These are phyloP conservation scores for Fomitiporia mediterranea DNA, from an alignment of 1,284 basidiomycete species.

Conservation along the genomic window DNA sequence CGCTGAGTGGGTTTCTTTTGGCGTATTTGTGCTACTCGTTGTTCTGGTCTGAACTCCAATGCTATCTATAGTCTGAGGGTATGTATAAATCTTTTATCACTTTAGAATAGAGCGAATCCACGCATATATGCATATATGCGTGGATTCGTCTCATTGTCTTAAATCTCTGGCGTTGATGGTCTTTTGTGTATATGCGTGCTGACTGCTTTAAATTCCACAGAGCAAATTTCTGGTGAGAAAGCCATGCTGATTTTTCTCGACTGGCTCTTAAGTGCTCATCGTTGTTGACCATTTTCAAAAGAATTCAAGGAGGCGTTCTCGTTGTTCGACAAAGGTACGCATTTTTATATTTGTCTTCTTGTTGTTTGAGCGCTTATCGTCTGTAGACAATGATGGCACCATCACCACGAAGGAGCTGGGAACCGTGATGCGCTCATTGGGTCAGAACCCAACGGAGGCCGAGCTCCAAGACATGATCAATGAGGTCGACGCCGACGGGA, in stretches of 20 bases:
- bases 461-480: conserved; percentile 98
- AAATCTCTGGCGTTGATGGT: neutral
- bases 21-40: conserved; percentile 12
- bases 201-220: conserved; percentile 30
- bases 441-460: conserved; percentile 94
- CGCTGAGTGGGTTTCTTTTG: neutral
- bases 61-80: conserved; percentile 58
- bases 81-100: too few species aligned
- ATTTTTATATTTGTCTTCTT: neutral
- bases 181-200: neutral
- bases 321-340: conserved; percentile 85
- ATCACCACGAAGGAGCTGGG: conserved; percentile 96
- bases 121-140: neutral
- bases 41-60: neutral
- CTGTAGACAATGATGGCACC: conserved; percentile 88
- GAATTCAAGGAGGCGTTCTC: conserved; percentile 92
- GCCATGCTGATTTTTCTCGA: conserved; percentile 3
- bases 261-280: conserved; percentile 11
- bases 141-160: neutral
- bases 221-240: conserved; percentile 62
- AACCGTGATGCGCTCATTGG: conserved; percentile 95
- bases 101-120: too few species aligned
- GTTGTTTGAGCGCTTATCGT: neutral
- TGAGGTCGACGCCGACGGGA: conserved; percentile 77
- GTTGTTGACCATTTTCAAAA: conserved; percentile 29